Base-by-base conservation (phyloP, 768 basidiomycete species). In the Suillus bovinus region DNA sequence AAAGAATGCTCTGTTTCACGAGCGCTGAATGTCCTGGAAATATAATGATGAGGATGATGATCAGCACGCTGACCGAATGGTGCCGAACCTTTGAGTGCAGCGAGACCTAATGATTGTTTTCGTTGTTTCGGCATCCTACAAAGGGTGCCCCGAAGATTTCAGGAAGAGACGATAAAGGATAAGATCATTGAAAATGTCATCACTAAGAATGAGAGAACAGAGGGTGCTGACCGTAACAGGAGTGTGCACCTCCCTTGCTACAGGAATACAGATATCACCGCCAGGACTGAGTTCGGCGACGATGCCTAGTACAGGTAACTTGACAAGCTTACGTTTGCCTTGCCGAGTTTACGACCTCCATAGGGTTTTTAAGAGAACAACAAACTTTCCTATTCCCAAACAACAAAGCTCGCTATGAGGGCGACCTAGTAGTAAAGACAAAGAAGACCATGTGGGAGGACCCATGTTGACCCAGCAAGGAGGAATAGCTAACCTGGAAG, bases 81-180 rank as follows among this genome's bases (percentile, higher is more conserved):
- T 47, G 46, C 5, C 6, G 24, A 27, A 47, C 52, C 52, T 53
- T 8, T 34, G 13, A 53, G 52, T 22, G 52, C 33, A 8, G 33
- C 33, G 6, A 14, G 14, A n/a, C n/a, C n/a, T n/a, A n/a, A n/a
- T n/a, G n/a, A n/a, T n/a, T n/a, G n/a, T n/a, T n/a, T 53, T 22
- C 33, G 4, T 53, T 22, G n/a, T 53, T 8, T 22, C 6, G 22
- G 52, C n/a, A 14, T 70, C 64, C 66, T 64, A 69, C 47, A 70
- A 52, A 36, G 69, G 63, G 6, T 63, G 65, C 27, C 69, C 69
- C n/a, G 58, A 31, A 55, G 64, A 67, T 17, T 52, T 38, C 24
- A 71, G 60, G 22, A 65, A 13, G 27, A 70, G 55, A 39, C 64
- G 64, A 52, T 69, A 67, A 11, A 68, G 65, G 47, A 67, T 20